A percentile compares a stretch with the other conserved stretches of the same genome.
phyloP scores from a whole-genome alignment of 169 alveolate genomes.

The Perkinsus chesapeaki region DNA sequence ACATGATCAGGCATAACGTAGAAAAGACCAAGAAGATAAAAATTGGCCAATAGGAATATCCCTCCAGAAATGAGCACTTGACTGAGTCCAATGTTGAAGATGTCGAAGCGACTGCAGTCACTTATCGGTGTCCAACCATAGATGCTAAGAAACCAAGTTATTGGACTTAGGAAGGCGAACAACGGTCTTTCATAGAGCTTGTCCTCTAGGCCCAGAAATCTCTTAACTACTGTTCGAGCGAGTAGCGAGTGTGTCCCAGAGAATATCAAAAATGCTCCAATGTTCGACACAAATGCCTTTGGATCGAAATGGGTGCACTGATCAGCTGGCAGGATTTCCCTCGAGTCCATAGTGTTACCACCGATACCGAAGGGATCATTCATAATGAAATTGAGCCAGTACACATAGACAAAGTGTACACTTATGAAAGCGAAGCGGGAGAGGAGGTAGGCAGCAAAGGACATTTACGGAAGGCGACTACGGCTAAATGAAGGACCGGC shows the following conservation, averaged over 20 bases:
- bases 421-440: background rate
- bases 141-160: background rate
- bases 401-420: background rate
- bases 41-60: background rate
- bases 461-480: too few species aligned
- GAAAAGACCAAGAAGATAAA: background rate
- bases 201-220: background rate
- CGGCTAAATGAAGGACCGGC: too few species aligned
- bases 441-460: background rate
- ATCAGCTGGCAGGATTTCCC: background rate
- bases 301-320: background rate
- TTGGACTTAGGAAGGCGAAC: background rate
- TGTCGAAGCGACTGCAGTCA: background rate
- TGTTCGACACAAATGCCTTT: background rate
- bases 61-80: background rate
- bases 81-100: background rate
- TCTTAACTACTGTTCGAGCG: background rate
- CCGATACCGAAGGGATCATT: background rate
- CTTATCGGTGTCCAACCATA: background rate
- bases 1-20: background rate
- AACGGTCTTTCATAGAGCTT: background rate
- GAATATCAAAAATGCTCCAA: background rate
- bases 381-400: background rate
- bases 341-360: background rate
- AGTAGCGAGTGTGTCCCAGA: background rate